These are phyloP conservation scores for Phytophthora niederhauseri DNA, from an alignment of 352 stramenopile species.

Conservation along the genomic window DNA sequence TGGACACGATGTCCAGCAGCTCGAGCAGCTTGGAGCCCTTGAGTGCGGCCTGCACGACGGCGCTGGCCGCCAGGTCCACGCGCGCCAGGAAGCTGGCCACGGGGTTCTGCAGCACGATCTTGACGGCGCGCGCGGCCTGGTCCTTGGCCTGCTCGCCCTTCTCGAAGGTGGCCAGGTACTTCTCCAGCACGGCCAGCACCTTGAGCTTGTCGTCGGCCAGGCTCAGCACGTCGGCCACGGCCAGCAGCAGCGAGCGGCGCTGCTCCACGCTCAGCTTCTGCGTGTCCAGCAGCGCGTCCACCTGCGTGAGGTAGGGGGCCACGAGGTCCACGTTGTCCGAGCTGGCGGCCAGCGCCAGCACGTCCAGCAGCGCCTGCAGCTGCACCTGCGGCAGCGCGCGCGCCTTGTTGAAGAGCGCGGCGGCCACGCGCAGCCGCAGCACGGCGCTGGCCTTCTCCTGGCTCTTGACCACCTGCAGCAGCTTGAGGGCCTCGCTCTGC, in stretches of 20 bases:
- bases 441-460: conserved; percentile 62
- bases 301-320: conserved; percentile 70
- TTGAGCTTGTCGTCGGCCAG: conserved; percentile 61
- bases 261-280: conserved; percentile 52
- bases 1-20: conserved; percentile 93
- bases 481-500: conserved; percentile 41
- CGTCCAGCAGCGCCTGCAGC: conserved; percentile 67
- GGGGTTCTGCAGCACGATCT: conserved; percentile 90
- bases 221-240: conserved; percentile 74
- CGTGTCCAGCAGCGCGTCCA: conserved; percentile 61
- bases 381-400: conserved; percentile 60
- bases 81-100: conserved; percentile 92
- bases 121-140: conserved; percentile 76
- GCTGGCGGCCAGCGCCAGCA: conserved; percentile 63
- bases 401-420: conserved; percentile 81
- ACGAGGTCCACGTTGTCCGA: conserved; percentile 70
- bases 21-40: conserved; percentile 72
- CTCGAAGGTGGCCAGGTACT: conserved; percentile 70
- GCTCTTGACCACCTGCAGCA: conserved; percentile 55
- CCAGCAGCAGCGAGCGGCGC: conserved; percentile 65
- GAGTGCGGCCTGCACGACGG: conserved; percentile 80
- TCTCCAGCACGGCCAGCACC: conserved; percentile 73
- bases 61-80: conserved; percentile 82
- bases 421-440: conserved; percentile 72
- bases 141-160: conserved; percentile 58